Conservation (phyloP, 139 green algal species). For the Chlamydomonas sphaeroides region DNA sequence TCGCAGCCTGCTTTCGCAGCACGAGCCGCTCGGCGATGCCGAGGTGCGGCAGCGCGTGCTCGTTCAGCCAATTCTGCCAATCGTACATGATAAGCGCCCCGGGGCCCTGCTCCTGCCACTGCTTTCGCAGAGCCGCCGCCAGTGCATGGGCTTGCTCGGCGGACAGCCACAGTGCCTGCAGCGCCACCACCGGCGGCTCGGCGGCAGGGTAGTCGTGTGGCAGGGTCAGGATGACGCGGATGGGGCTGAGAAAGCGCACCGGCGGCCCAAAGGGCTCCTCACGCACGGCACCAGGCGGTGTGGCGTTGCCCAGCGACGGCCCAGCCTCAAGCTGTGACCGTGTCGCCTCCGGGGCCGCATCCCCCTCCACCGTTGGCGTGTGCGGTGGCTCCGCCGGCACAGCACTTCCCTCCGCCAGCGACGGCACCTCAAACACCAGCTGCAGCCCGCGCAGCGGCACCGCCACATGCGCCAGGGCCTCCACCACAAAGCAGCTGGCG, state of each 20-base stretch:
- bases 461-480: slow-evolving; percentile 47
- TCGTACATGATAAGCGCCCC: slow-evolving; percentile 54
- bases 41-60: slow-evolving; percentile 40
- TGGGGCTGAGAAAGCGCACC: slow-evolving; percentile 52
- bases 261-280: slow-evolving; percentile 30
- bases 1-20: too few relatives aligned
- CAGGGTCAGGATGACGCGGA: slow-evolving; percentile 57
- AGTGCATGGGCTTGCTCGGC: slow-evolving; percentile 13
- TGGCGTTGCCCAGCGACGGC: too few relatives aligned
- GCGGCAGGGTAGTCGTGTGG: slow-evolving; percentile 52
- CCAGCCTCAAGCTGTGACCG: too few relatives aligned
- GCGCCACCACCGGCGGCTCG: slow-evolving; percentile 7
- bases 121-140: slow-evolving; percentile 25
- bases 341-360: too few relatives aligned
- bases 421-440: slow-evolving; percentile 38
- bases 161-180: slow-evolving; percentile 58
- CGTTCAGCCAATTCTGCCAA: slow-evolving; percentile 71
- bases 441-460: slow-evolving; percentile 47
- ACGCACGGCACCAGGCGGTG: too few relatives aligned
- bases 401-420: too few relatives aligned
- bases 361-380: too few relatives aligned
- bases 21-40: too few relatives aligned
- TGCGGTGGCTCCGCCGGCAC: too few relatives aligned
- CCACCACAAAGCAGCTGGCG: slow-evolving; percentile 8
- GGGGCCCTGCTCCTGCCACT: slow-evolving; percentile 56